These are phyloP conservation scores for Veloporphyrellus conicus DNA, from an alignment of 1,284 basidiomycete genomes.

Conservation along the genomic window DNA sequence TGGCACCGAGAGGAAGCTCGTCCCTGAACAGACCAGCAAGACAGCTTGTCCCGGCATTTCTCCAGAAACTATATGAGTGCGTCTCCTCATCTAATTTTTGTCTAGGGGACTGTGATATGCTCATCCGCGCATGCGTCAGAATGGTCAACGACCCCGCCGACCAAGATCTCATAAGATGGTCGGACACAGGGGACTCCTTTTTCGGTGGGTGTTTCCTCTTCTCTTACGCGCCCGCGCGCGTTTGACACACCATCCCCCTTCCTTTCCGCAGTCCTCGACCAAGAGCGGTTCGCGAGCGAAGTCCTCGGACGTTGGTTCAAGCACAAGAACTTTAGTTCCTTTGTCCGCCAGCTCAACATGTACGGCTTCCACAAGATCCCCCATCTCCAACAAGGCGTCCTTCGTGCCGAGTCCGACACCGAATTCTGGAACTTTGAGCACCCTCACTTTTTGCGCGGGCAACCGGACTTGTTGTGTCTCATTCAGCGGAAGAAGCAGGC, in stretches of 20 bases:
- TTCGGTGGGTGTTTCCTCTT: slow-evolving; percentile 55
- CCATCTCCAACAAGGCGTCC: slow-evolving; percentile 91
- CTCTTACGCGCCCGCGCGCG: slow-evolving; percentile 3
- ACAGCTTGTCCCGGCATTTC: slow-evolving; percentile 75
- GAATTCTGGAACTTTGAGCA: slow-evolving; percentile 96
- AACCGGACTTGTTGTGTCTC: slow-evolving; percentile 85
- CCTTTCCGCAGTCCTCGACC: slow-evolving; percentile 89
- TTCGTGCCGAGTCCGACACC: slow-evolving; percentile 75
- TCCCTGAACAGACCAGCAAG: slow-evolving; percentile 50
- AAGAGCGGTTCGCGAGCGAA: slow-evolving; percentile 88
- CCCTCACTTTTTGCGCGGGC: slow-evolving; percentile 82
- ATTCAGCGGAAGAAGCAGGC: slow-evolving; percentile 77
- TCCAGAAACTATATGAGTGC: slow-evolving; percentile 89
- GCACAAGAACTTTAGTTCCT: slow-evolving; percentile 90
- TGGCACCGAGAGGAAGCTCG: slow-evolving; percentile 40
- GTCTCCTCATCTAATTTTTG: slow-evolving; percentile 32
- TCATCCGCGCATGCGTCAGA: slow-evolving; percentile 40
- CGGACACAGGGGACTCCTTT: slow-evolving; percentile 85
- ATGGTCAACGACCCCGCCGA: slow-evolving; percentile 89
- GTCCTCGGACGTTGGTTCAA: slow-evolving; percentile 94
- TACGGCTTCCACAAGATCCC: slow-evolving; percentile 96
- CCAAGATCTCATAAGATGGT: slow-evolving; percentile 85
- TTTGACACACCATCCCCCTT: background rate
- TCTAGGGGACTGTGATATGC: slow-evolving; percentile 6
- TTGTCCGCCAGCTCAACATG: slow-evolving; percentile 97